Base-by-base conservation (phyloP, 2,329 filamentous ascomycete species). In the Hypoxylon rubiginosum region DNA sequence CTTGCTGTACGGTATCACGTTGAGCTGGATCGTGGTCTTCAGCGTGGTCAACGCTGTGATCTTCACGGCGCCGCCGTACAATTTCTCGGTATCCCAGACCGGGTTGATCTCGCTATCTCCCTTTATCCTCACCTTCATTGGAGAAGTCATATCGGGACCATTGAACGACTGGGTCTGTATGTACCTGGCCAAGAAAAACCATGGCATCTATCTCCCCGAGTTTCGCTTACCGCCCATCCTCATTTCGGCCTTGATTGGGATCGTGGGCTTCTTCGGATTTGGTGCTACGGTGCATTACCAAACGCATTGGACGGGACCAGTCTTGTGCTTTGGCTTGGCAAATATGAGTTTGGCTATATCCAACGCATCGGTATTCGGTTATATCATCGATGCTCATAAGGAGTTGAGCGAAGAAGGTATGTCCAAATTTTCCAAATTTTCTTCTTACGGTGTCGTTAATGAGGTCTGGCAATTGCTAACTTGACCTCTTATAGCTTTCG, bases 131-230 rank as follows among this genome's bases (percentile, higher is more conserved):
- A 81, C 76, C 8, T 77, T 85, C 26, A 72, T 86, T 21, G 84
- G 82, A 26, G 79, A 82, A 60, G 41, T 84, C 8, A 68, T 83
- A 3, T 78, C 79, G 0, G 84, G 83, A 0, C 82, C 82, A 0
- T 67, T 85, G 50, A 83, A 81, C 69, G 84, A 84, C 72, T 81
- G 76, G 73, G 71, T 82, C 32, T 79, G 76, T 60, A 65, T 84
- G 19, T 82, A 77, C 73, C 79, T 84, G 59, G 81, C 83, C 3
- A 82, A 80, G 71, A 80, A 78, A 65, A 86, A 86, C 71, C 76
- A 75, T 19, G 84, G 84, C n/a, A 76, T 85, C 51, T 86, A 86
- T 73, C 84, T 86, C 70, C 85, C 84, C 4, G 84, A 86, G 69
- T 86, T 85, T 69, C 80, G 84, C 32, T 58, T 75, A 34, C 79